Conservation (phyloP, 1,284 basidiomycete species). For the Ustilago esculenta region DNA sequence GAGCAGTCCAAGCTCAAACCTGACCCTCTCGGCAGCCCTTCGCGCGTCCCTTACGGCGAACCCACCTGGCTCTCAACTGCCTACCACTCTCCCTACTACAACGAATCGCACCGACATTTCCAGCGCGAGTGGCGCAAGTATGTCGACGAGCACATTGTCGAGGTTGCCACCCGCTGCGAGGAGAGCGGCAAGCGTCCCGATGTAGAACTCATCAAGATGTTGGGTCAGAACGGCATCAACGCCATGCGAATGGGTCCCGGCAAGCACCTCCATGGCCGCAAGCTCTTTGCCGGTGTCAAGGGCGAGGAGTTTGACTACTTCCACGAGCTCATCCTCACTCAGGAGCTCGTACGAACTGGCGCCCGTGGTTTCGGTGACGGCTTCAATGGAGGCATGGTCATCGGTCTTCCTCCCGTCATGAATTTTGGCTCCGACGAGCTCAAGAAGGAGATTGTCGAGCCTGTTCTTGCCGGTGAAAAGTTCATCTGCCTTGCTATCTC, state of each 20-base stretch:
- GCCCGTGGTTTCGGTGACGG: conserved; percentile 72
- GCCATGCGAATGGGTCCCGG: conserved; percentile 74
- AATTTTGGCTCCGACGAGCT: conserved; percentile 84
- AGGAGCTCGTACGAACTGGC: conserved; percentile 81
- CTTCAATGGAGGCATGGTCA: conserved; percentile 68
- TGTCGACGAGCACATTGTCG: conserved; percentile 84
- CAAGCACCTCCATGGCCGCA: conserved; percentile 81
- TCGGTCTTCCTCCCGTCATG: conserved; percentile 71
- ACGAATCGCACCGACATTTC: conserved; percentile 66
- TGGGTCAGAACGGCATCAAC: conserved; percentile 65
- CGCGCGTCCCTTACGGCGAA: conserved; percentile 66
- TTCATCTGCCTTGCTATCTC: conserved; percentile 84
- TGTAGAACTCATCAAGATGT: conserved; percentile 68
- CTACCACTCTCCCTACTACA: conserved; percentile 68
- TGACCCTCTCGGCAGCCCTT: conserved; percentile 56
- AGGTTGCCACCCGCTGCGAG: conserved; percentile 81
- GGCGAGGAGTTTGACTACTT: conserved; percentile 90
- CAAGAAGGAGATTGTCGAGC: conserved; percentile 80
- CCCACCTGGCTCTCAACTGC: conserved; percentile 57
- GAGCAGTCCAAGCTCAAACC: conserved; percentile 61
- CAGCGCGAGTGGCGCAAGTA: conserved; percentile 67
- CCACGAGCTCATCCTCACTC: conserved; percentile 81
- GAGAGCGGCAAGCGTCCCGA: conserved; percentile 78
- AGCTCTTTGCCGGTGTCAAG: conserved; percentile 83
- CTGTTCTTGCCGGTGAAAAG: conserved; percentile 82